Evolutionary conservation across 768 basidiomycete genomes (phyloP).

Genomic region (Tulasnella sp.): DNA sequence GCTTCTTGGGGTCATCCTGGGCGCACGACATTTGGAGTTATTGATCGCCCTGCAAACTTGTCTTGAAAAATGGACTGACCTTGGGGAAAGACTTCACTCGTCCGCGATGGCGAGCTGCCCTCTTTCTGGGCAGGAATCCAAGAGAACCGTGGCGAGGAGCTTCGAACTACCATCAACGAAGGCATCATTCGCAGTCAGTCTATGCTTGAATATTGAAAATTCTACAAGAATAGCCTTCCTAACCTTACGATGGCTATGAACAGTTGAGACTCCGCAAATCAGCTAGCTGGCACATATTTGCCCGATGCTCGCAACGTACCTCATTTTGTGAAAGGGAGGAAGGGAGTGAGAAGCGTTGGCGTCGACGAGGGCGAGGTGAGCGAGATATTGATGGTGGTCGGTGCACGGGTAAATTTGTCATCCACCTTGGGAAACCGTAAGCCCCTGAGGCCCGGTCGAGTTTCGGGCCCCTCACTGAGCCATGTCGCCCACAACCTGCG

Average conservation of each 20-base stretch:
- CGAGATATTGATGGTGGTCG: slow-evolving; percentile 25
- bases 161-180: slow-evolving; percentile 65
- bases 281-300: not conserved
- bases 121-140: slow-evolving; percentile 95
- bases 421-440: not conserved
- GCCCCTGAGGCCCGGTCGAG: not conserved
- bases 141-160: slow-evolving; percentile 97
- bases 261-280: not conserved
- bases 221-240: not conserved
- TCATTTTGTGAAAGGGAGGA: slow-evolving; percentile 23
- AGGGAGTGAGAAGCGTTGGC: not conserved
- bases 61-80: slow-evolving; percentile 48
- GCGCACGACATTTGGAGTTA: slow-evolving; percentile 17
- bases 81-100: slow-evolving; percentile 99
- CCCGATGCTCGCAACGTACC: not conserved
- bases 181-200: slow-evolving; percentile 9
- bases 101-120: slow-evolving; percentile 94
- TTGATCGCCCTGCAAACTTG: slow-evolving; percentile 5
- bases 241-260: slow-evolving; percentile 25
- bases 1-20: slow-evolving; percentile 99
- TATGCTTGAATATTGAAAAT: not conserved
- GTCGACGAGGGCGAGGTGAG: not conserved
- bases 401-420: slow-evolving; percentile 19
- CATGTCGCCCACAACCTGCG: too few species aligned
- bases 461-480: not conserved